A percentile compares a stretch with the other conserved stretches of the same genome.
phyloP scores from a whole-genome alignment of 1,284 basidiomycete species.

The Leccinum subrobustum region DNA sequence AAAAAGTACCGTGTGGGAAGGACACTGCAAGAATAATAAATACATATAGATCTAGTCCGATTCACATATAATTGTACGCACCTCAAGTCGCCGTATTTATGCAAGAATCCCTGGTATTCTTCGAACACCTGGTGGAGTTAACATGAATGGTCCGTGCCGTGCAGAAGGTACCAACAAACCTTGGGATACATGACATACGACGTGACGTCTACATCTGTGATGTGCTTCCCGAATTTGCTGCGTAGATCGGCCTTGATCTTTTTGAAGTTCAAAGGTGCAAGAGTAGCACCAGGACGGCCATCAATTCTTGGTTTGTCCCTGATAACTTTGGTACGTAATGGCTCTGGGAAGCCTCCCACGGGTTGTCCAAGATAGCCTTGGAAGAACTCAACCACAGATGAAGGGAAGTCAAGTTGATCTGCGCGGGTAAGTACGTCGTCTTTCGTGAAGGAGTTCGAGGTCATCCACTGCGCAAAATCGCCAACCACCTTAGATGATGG shows the following conservation, averaged over 20 bases:
- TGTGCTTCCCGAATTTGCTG: conserved; percentile 93
- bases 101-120: conserved; percentile 92
- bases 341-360: conserved; percentile 98
- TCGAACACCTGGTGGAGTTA: conserved; percentile 78
- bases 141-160: conserved; percentile 15
- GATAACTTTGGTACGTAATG: conserved; percentile 88
- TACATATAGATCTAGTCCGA: conserved; percentile 17
- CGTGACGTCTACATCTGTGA: conserved; percentile 90
- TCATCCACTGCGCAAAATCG: conserved; percentile 99
- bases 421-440: conserved; percentile 87
- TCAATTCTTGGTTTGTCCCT: conserved; percentile 94
- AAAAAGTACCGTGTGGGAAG: conserved; percentile 98
- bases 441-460: conserved; percentile 88
- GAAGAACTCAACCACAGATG: conserved; percentile 95
- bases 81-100: conserved; percentile 96
- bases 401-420: conserved; percentile 94
- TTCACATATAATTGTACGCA: conserved; percentile 33
- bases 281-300: conserved; percentile 84
- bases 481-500: conserved; percentile 99
- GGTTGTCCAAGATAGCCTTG: conserved; percentile 97
- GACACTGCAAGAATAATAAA: conserved; percentile 50
- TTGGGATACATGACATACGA: conserved; percentile 98
- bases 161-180: conserved; percentile 40
- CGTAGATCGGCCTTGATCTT: conserved; percentile 92
- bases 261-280: conserved; percentile 93